Evolutionary conservation across 108 stramenopile genomes (phyloP).

Genomic region (Conticribra weissflogii): DNA sequence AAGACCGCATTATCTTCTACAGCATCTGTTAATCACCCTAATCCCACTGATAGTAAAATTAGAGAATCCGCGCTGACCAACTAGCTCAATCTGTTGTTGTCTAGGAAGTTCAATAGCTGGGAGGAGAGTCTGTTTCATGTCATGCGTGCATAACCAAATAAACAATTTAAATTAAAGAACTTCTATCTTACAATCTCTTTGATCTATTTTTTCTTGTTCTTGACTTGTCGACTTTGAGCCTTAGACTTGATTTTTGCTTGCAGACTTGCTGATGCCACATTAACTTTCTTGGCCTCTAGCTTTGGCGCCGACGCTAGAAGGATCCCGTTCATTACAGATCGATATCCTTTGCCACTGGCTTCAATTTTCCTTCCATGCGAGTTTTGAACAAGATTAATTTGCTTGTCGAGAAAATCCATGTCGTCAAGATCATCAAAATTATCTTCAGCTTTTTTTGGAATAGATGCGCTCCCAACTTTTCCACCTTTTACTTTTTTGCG

Average conservation of each 20-base stretch:
- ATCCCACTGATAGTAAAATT: too few relatives aligned
- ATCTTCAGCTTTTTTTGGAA: conserved; percentile 23
- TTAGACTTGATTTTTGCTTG: conserved; percentile 66
- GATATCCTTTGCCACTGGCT: conserved; percentile 61
- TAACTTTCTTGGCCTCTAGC: conserved; percentile 43
- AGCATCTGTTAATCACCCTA: too few relatives aligned
- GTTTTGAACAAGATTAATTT: conserved; percentile 78
- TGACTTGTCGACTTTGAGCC: conserved; percentile 67
- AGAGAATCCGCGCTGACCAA: too few relatives aligned
- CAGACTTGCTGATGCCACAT: conserved; percentile 52
- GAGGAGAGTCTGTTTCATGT: too few relatives aligned
- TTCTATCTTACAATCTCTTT: too few relatives aligned
- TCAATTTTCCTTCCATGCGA: conserved; percentile 80
- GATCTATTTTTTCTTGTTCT: conserved; percentile 54
- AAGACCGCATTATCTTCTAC: too few relatives aligned
- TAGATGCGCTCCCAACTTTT: conserved; percentile 49
- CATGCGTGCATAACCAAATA: too few relatives aligned
- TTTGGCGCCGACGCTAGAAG: conserved; percentile 62
- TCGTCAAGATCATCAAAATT: conserved; percentile 71
- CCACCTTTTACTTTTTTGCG: conserved; percentile 55
- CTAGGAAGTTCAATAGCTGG: too few relatives aligned
- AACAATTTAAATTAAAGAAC: too few relatives aligned
- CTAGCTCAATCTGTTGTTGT: too few relatives aligned
- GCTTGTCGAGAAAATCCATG: conserved; percentile 86
- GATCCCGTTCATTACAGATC: conserved; percentile 81